Base-by-base conservation (phyloP, 805 yeast genomes). In the Wickerhamiella slavikovae region DNA sequence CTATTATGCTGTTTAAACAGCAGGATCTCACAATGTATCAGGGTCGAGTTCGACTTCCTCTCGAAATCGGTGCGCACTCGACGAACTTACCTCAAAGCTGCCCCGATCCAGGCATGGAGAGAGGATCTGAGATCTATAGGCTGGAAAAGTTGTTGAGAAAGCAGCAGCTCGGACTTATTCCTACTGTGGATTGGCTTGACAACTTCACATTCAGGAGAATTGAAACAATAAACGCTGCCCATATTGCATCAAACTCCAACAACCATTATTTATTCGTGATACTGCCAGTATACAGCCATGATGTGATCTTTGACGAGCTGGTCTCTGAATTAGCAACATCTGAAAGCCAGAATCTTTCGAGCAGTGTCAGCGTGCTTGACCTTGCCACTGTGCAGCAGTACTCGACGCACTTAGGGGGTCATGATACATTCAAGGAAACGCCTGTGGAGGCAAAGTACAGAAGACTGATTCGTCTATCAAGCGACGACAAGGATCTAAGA, bases 401-500 rank as follows among this genome's bases (percentile, higher is more conserved):
- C 17, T 33, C 48, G 12, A 41, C 48, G 33, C n/a, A n/a, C n/a
- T n/a, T n/a, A n/a, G n/a, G n/a, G n/a, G n/a, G n/a, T n/a, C n/a
- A n/a, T n/a, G 42, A 41, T 18, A 61, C 73, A 12, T 68, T 66
- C 44, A 89, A 76, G 40, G 68, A 64, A 35, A 92, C 85, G 42
- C 93, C 94, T 1, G 72, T 89, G 15, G 96, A 89, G 45, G 64
- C 70, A 38, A 89, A 85, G 47, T 80, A 75, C 45, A 68, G 93
- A 39, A 69, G 74, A 34, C 53, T 85, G 30, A 89, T 83, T 38
- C 73, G 95, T 49, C 68, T 76, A 28, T 35, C 39, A 4, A 64
- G 77, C 17, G 52, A 79, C 22, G 96, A 83, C 45, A 70, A 68
- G 39, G 94, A 82, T 34, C 58, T 79, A 27, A 79, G 83, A 41